Evolutionary conservation across 352 stramenopile genomes (phyloP), one percentile per base, ranked within the genome.

Genomic region (Thalassiosira livingstoniorum): DNA sequence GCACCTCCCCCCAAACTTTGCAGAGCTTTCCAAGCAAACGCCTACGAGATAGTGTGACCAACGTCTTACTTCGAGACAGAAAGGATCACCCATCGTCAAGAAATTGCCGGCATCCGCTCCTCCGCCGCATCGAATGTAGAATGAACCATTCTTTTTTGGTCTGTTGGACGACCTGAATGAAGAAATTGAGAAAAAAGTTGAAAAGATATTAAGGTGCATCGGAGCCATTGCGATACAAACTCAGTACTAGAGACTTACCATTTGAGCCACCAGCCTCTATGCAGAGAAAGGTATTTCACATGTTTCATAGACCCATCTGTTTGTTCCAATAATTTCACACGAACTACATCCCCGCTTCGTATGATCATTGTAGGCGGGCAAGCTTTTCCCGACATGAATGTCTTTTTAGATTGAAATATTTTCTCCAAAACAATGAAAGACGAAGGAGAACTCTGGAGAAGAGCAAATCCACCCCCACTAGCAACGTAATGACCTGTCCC

Each of bases 211-310:
- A n/a, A n/a, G n/a, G n/a, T n/a, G n/a, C n/a, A n/a, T n/a, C n/a
- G n/a, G n/a, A n/a, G n/a, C n/a, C n/a, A n/a, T n/a, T n/a, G n/a
- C n/a, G n/a, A n/a, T n/a, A n/a, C n/a, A n/a, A n/a, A n/a, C n/a
- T n/a, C n/a, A n/a, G n/a, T n/a, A n/a, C n/a, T n/a, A n/a, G n/a
- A n/a, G n/a, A n/a, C n/a, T n/a, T n/a, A n/a, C 91, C 91, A 95
- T 66, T 91, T 92, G 21, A 95, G 72, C 89, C 89, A 95, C 91
- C 91, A 95, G 29, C 91, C 91, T 11, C 83, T 73, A 76, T 94
- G 86, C 71, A 92, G 87, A 0, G 80, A 82, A 45, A 94, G 76
- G 62, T 91, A 94, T 64, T 78, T 82, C 21, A 78, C 58, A 37
- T n/a, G 43, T 47, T 83, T 90, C n/a, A 66, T 53, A 2, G 61